Percentiles rank a stretch among this genome's conserved stretches.
These are phyloP conservation scores for Plasmopara muralis DNA, from an alignment of 352 stramenopile genomes.

Conservation along the genomic window DNA sequence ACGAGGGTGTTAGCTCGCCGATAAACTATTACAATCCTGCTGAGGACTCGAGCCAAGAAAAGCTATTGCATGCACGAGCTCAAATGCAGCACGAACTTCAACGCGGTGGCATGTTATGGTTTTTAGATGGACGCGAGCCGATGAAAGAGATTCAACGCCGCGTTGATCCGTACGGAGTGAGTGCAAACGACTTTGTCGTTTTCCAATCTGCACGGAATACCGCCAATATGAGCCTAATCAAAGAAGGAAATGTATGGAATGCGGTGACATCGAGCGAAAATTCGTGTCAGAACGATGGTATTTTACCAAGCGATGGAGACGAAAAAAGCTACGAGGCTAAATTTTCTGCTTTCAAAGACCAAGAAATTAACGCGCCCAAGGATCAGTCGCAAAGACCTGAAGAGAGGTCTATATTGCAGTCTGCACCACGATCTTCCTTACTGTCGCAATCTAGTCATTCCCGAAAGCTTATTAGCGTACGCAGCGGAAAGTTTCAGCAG, in stretches of 20 bases:
- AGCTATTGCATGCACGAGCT: constrained; percentile 21
- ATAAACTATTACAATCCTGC: constrained; percentile 20
- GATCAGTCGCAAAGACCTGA: constrained; percentile 7
- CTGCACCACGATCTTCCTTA: constrained; percentile 5
- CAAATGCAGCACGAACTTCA: constrained; percentile 32
- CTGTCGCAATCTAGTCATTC: constrained; percentile 12
- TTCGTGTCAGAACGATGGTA: constrained; percentile 9
- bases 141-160: constrained; percentile 29
- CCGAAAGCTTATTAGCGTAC: constrained; percentile 50
- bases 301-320: constrained; percentile 6
- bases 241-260: constrained; percentile 25
- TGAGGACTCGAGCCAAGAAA: constrained; percentile 10
- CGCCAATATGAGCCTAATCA: constrained; percentile 5
- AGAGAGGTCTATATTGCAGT: constrained; percentile 6
- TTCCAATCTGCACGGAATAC: constrained; percentile 21
- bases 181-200: constrained; percentile 30
- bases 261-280: constrained; percentile 23
- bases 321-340: constrained; percentile 17
- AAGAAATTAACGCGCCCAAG: constrained; percentile 11
- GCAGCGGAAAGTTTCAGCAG: constrained; percentile 31
- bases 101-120: constrained; percentile 30
- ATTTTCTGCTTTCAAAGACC: constrained; percentile 19
- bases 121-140: constrained; percentile 33
- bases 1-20: constrained; percentile 16
- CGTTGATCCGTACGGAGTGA: constrained; percentile 16